These are phyloP conservation scores for Cutaneotrichosporon daszewskae DNA, from an alignment of 1,284 basidiomycete genomes.

Conservation along the genomic window DNA sequence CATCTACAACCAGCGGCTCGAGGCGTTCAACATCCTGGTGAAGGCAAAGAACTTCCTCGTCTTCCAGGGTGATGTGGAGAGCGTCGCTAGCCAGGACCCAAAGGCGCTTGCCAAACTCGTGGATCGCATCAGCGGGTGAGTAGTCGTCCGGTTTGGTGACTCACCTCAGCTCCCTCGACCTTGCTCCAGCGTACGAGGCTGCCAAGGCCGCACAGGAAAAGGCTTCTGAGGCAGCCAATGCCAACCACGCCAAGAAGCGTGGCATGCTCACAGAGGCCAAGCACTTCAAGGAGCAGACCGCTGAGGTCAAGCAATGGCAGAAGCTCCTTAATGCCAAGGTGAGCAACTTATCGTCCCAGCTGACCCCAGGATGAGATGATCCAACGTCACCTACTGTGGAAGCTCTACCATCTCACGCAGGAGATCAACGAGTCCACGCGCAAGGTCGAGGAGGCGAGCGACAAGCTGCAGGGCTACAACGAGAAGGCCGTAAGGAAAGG, in stretches of 20 bases:
- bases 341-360: slow-evolving; percentile 23
- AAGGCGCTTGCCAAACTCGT: slow-evolving; percentile 84
- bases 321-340: slow-evolving; percentile 66
- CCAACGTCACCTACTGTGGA: slow-evolving; percentile 77
- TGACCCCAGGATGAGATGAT: slow-evolving; percentile 66
- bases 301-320: slow-evolving; percentile 86
- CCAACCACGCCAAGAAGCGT: slow-evolving; percentile 87
- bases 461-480: slow-evolving; percentile 59
- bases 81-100: slow-evolving; percentile 90
- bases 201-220: slow-evolving; percentile 81
- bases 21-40: slow-evolving; percentile 89
- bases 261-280: slow-evolving; percentile 93
- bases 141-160: not conserved
- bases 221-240: slow-evolving; percentile 87
- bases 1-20: slow-evolving; percentile 76
- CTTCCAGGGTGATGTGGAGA: slow-evolving; percentile 99
- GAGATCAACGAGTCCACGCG: slow-evolving; percentile 65
- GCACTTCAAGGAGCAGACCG: slow-evolving; percentile 95
- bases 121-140: slow-evolving; percentile 83
- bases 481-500: too few relatives aligned
- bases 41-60: slow-evolving; percentile 99
- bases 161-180: slow-evolving; percentile 62
- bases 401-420: slow-evolving; percentile 82
- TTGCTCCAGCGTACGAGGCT: slow-evolving; percentile 81
- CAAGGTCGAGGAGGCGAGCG: slow-evolving; percentile 67